Evolutionary conservation across 2,329 filamentous ascomycete genomes (phyloP), one percentile per base, ranked within the genome.

Genomic region (Drechslerella coelobrocha): DNA sequence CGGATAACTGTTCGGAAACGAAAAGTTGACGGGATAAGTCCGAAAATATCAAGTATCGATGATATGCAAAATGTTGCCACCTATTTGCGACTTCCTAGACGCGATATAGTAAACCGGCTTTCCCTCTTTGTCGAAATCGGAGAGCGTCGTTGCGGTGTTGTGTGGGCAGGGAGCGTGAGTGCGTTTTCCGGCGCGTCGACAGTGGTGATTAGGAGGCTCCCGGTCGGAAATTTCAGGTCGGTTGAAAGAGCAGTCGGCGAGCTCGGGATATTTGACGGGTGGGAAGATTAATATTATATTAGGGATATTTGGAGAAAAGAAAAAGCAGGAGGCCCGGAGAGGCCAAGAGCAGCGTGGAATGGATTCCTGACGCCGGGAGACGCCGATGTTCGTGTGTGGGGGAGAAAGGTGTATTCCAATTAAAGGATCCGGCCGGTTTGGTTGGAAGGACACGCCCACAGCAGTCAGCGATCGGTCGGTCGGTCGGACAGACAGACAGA

Each of bases 1-100:
- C n/a, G 17, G 14, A 66, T 5, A 45, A 45, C 7, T 61, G 50
- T 68, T 68, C 48, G 63, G 63, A 39, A 27, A 34, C 26, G 51
- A 14, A n/a, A 17, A 6, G 45, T 14, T 26, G 24, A 19, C 31
- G 12, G 17, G 31, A 55, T 27, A 26, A n/a, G 52, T 8, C 19
- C 8, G 41, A 43, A 21, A 1, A 51, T 61, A 29, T 61, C 63
- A 45, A 51, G 61, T 68, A 27, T 37, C 21, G 41, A 14, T 57
- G n/a, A 24, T 8, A 4, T 48, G 47, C 60, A 37, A 48, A 41
- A 39, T 9, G 24, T 39, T 47, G 4, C 5, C 12, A 39, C 12
- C 12, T n/a, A n/a, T 34, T 34, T 34, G 45, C 41, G 24, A 37
- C 24, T 14, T 31, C 39, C 62, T 48, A 47, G 45, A 68, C 63